Evolutionary conservation across 345 rosid genomes (phyloP), one percentile per base, ranked within the genome.

Genomic region (Linum lewisii): DNA sequence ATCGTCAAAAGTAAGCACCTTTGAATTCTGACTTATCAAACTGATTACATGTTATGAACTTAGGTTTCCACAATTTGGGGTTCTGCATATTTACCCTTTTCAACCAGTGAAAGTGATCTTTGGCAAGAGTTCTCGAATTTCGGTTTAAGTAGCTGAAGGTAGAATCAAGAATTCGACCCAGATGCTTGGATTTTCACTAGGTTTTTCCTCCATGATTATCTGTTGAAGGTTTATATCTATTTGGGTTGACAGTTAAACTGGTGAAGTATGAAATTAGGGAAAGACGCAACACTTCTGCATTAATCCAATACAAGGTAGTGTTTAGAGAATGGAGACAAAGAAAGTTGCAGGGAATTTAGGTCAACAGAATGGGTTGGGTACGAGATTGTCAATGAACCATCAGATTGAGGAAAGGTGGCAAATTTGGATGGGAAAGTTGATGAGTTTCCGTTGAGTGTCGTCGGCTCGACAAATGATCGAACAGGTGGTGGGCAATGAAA

Each of bases 121-220:
- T 72, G 76, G 25, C 67, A 73, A 72, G 89, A 85, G 58, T 87
- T 91, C 68, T 86, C 91, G 1, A 73, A 64, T 52, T 90, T 90
- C 66, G 96, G 97, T n/a, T 3, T 78, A 85, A 69, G 77, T 87
- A 63, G 95, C 91, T 66, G 85, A 87, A 84, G 95, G 96, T 79
- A 66, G 53, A 57, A n/a, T n/a, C n/a, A n/a, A 19, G 8, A 44
- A 21, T 25, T 54, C 20, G 11, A 8, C 42, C 52, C n/a, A 9
- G 37, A 44, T 15, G 14, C 24, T 1, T 5, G 4, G 22, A 8
- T 5, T n/a, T n/a, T n/a, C n/a, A n/a, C n/a, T n/a, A n/a, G n/a
- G n/a, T n/a, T n/a, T n/a, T n/a, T n/a, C n/a, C n/a, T n/a, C n/a
- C n/a, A n/a, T 23, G 51, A 22, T 19, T 63, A 21, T 18, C 8